Percentiles rank a stretch among this genome's conserved stretches.
Conservation (phyloP, 2,329 filamentous ascomycete genomes). For the Aspergillus arachidicola region DNA sequence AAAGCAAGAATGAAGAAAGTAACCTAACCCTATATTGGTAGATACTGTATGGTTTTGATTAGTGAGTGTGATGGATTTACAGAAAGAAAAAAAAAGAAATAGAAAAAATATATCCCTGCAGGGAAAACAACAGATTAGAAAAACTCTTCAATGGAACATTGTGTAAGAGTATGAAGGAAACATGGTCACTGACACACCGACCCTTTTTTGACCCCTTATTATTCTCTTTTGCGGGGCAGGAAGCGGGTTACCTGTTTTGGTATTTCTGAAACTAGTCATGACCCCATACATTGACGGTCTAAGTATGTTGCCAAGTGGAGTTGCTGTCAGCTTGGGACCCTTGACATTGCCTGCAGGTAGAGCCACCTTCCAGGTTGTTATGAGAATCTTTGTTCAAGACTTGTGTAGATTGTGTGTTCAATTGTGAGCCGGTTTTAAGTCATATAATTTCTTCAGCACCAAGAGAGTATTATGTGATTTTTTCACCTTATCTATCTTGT, state of each 20-base stretch:
- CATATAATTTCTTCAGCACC: background rate
- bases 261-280: conserved; percentile 5
- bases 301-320: conserved; percentile 3
- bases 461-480: background rate
- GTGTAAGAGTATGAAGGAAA: background rate
- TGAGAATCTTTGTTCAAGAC: background rate
- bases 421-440: background rate
- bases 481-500: background rate
- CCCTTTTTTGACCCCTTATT: conserved; percentile 3
- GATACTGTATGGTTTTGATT: background rate
- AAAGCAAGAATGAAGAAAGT: background rate
- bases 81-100: background rate
- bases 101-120: background rate
- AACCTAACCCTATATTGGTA: background rate
- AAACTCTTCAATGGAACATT: background rate
- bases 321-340: background rate
- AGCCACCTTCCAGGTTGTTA: background rate
- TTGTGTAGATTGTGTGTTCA: background rate
- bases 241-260: conserved; percentile 1
- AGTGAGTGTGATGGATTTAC: background rate
- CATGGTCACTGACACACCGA: background rate
- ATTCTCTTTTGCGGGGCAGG: background rate
- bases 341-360: background rate
- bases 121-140: background rate
- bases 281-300: background rate